These are phyloP conservation scores for Lachnellula subtilissima DNA, from an alignment of 2,329 filamentous ascomycete genomes.

Conservation along the genomic window DNA sequence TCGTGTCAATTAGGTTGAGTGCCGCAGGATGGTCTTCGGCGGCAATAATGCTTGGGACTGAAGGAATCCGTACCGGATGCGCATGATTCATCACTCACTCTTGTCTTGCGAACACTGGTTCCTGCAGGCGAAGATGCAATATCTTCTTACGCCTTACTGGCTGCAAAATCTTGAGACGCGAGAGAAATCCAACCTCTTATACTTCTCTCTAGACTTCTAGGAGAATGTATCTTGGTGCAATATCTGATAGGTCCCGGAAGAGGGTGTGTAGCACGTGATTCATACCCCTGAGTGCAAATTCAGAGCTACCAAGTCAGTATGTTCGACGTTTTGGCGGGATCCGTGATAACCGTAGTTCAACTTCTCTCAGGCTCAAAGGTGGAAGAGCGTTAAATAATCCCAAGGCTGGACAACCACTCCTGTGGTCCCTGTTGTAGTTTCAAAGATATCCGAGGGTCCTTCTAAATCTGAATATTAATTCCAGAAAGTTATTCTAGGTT, in stretches of 20 bases:
- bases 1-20: not conserved
- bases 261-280: not conserved
- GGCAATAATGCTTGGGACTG: not conserved
- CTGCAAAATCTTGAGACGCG: not conserved
- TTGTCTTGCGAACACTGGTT: not conserved
- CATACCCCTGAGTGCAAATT: not conserved
- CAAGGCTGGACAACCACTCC: no score
- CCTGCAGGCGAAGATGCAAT: not conserved
- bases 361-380: no score
- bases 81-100: not conserved
- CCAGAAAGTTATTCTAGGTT: no score
- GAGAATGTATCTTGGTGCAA: not conserved
- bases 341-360: no score
- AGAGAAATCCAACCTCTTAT: not conserved
- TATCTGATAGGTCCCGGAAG: not conserved
- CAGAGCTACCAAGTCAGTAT: not conserved
- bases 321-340: no score
- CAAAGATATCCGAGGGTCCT: no score
- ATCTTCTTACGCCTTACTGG: not conserved
- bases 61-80: not conserved
- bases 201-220: not conserved
- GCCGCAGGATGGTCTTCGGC: not conserved
- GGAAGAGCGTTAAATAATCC: no score
- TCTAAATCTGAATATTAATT: no score
- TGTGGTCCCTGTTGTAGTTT: no score